Conservation (phyloP, 2,329 filamentous ascomycete genomes). For the Colletotrichum noveboracense region DNA sequence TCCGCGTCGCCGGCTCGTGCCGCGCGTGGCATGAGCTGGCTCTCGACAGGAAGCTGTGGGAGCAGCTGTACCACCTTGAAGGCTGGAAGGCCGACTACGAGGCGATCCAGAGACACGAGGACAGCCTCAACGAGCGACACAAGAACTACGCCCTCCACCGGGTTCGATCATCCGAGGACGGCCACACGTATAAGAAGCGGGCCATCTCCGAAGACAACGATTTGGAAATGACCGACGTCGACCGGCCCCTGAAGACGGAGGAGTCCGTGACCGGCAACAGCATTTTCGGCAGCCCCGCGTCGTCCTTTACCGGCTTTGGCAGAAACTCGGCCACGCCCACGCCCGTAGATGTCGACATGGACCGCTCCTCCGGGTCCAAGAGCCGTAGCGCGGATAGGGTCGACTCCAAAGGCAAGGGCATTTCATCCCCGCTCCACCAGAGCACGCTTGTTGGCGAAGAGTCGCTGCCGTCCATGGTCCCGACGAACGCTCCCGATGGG, state of each 20-base stretch:
- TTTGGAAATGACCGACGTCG: conserved; percentile 46
- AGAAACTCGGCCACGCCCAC: conserved; percentile 4
- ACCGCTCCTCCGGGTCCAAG: conserved; percentile 36
- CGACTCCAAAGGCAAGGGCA: conserved; percentile 37
- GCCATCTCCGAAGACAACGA: conserved; percentile 57
- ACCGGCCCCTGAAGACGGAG: conserved; percentile 28
- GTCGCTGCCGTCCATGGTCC: conserved; percentile 32
- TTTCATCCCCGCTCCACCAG: conserved; percentile 11
- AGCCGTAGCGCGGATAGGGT: conserved; percentile 30
- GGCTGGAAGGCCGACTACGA: conserved; percentile 78
- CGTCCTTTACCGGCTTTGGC: not conserved
- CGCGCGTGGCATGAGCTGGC: conserved; percentile 82
- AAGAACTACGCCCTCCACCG: conserved; percentile 46
- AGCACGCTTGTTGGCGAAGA: conserved; percentile 29
- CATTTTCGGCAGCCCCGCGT: conserved; percentile 33
- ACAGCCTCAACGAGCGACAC: conserved; percentile 46
- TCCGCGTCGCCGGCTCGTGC: conserved; percentile 80
- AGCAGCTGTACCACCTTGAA: conserved; percentile 79
- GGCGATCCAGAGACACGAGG: conserved; percentile 62
- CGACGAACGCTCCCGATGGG: conserved; percentile 30
- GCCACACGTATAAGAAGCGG: conserved; percentile 60
- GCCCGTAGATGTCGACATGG: conserved; percentile 35
- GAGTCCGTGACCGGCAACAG: conserved; percentile 16
- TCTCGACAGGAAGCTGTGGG: conserved; percentile 86
- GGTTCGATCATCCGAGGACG: conserved; percentile 49